Evolutionary conservation across 306 rosid genomes (phyloP).

Genomic region (Hippophae rhamnoides): DNA sequence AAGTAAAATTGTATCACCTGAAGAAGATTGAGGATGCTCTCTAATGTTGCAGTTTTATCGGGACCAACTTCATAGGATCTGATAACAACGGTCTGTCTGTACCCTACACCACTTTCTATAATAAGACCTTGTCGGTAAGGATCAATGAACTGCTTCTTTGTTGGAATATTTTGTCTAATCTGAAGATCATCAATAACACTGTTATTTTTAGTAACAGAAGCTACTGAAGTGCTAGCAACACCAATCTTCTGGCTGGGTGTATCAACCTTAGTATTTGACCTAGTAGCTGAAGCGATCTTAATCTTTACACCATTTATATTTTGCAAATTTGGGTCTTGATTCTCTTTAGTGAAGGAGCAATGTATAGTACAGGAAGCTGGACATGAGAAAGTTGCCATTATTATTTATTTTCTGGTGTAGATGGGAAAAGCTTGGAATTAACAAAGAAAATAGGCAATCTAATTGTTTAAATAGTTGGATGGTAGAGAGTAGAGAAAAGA

Average conservation of each 20-base stretch:
- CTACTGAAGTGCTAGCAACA: conserved; percentile 19
- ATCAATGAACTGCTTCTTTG: conserved; percentile 70
- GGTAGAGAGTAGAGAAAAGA: conserved; percentile 20
- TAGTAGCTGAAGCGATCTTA: conserved; percentile 26
- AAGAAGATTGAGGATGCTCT: conserved; percentile 72
- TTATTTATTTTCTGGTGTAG: not conserved
- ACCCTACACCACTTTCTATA: conserved; percentile 70
- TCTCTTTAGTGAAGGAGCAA: conserved; percentile 43
- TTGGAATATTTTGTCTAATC: conserved; percentile 62
- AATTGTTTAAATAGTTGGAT: conserved; percentile 11
- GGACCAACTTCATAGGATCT: conserved; percentile 93
- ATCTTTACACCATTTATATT: conserved; percentile 31
- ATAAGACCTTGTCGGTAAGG: conserved; percentile 66
- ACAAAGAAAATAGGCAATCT: conserved; percentile 1
- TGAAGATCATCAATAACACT: conserved; percentile 9
- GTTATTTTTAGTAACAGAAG: conserved; percentile 30
- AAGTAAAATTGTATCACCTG: conserved; percentile 38
- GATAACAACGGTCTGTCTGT: conserved; percentile 73
- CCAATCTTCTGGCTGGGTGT: conserved; percentile 25
- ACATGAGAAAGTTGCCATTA: conserved; percentile 33
- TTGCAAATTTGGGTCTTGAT: conserved; percentile 29
- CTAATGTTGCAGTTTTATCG: conserved; percentile 84
- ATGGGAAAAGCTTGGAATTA: conserved; percentile 25
- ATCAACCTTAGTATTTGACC: conserved; percentile 27
- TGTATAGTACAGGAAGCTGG: conserved; percentile 26